Base-by-base conservation (phyloP, 148 eudicot species). In the Limonium bicolor region DNA sequence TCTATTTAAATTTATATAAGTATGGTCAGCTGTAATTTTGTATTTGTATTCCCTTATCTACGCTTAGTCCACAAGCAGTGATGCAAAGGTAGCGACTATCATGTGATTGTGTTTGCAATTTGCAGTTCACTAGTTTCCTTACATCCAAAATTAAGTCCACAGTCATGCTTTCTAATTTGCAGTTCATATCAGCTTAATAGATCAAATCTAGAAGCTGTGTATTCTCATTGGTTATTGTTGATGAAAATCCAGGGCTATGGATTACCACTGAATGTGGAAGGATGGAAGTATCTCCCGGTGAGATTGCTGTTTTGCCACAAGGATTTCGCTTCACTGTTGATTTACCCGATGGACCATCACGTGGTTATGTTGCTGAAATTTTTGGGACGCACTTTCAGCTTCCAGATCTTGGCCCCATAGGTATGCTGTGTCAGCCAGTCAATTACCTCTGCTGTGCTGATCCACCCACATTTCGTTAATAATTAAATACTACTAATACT, bases 361-460 rank as follows among this genome's bases (percentile, higher is more conserved):
- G 97, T 27, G 97, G 94, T 26, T 88, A 88, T 53, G 93, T 88
- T 12, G 84, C 97, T 46, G 97, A 88, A 56, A 66, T 76, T 36
- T 88, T 88, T 48, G 97, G 94, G 55, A 58, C 92, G 28, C 97
- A 88, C 68, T 84, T 77, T 55, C 92, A 83, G 60, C 97, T 88
- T 50, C 94, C 97, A 38, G 97, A 88, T 54, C 82, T 84, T 48
- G 97, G 97, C 23, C 97, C 95, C 33, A 84, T 88, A 68, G 97
- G 97, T 88, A 59, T 43, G 13, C 27, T 24, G 11, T 12, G 13
- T 13, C 27, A 2, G 14, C 46, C 41, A 37, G 21, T n/a, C n/a
- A 29, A 3, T 46, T 33, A 33, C 15, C 21, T 25, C 28, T 27
- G 16, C 14, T 9, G 35, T 27, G 25, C 30, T 10, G 38, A 30